Percentiles rank a stretch among this genome's conserved stretches.
These are phyloP conservation scores for Nannochloropsis oceanica DNA, from an alignment of 108 stramenopile genomes.

Conservation along the genomic window DNA sequence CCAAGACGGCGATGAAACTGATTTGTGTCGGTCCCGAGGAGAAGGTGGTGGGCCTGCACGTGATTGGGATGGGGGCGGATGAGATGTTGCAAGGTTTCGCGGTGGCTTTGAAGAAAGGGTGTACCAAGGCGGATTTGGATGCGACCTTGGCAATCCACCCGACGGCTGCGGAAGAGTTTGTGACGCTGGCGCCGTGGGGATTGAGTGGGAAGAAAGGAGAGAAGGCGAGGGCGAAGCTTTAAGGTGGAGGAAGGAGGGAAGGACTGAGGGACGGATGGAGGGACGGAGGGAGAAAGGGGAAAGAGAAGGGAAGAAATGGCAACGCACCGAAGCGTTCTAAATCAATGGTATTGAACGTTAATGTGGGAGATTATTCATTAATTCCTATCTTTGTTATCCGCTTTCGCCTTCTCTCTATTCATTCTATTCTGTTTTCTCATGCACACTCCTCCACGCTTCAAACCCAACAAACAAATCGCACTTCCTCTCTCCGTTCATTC, in stretches of 20 bases:
- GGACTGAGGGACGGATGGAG: not conserved
- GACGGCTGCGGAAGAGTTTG: conserved; percentile 46
- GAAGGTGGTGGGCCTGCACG: conserved; percentile 38
- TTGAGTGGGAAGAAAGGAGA: not conserved
- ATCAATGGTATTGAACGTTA: too few relatives aligned
- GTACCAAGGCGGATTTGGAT: conserved; percentile 61
- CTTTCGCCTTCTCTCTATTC: too few relatives aligned
- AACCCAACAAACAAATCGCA: not conserved
- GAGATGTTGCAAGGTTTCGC: conserved; percentile 70
- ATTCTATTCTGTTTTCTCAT: not conserved
- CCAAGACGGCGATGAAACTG: conserved; percentile 49
- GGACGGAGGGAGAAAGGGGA: not conserved
- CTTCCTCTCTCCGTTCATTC: not conserved
- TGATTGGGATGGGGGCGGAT: conserved; percentile 47
- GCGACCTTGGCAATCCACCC: conserved; percentile 59
- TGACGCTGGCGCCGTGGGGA: conserved; percentile 40
- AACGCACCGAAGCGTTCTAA: too few relatives aligned
- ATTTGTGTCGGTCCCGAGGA: conserved; percentile 13
- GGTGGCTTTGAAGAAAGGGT: conserved; percentile 63
- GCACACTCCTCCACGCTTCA: not conserved
- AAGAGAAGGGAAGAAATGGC: too few relatives aligned
- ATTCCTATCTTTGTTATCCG: too few relatives aligned
- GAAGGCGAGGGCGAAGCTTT: not conserved
- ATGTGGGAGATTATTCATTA: too few relatives aligned
- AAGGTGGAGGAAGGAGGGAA: not conserved